Base-by-base conservation (phyloP, 352 stramenopile genomes). In the Poterioochromonas sp. region DNA sequence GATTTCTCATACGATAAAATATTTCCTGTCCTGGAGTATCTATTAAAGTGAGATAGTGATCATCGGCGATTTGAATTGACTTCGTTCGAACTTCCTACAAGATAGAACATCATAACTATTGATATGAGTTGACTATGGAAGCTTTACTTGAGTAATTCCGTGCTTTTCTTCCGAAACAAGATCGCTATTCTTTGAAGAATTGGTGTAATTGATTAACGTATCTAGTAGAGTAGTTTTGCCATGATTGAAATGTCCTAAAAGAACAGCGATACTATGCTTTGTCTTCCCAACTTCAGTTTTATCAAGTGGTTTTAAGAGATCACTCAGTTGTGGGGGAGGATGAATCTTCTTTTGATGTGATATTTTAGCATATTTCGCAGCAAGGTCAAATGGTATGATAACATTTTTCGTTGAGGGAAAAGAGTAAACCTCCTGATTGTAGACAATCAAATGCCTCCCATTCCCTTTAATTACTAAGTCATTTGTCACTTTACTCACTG, bases 241-340 rank as follows among this genome's bases (percentile, higher is more conserved):
- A 82, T 95, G 90, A 82, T 95, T 90, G 35, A 94, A 90, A 77
- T 95, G 90, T 44, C 90, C 90, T 86, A 95, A 90, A 37, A 95
- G 88, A 0, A 88, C 89, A 70, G 95, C 87, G 54, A 95, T 89
- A 0, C 15, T 58, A 26, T 26, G 47, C 47, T 58, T 58, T 58
- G 15, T 58, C 47, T 58, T 26, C 15, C 26, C 47, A 26, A 26
- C 15, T 26, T 58, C 47, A 58, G 47, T 26, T 58, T 15, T 58
- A 58, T 26, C 15, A 15, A 26, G 15, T 26, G 15, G 15, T 15
- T 26, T 26, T 58, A 26, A 26, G 26, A 26, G 15, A 58, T 58
- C 47, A 26, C 47, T 15, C 15, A 58, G 15, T 26, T 26, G 15
- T 58, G 47, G 15, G 15, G 47, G 47, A 26, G 47, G 47, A 15